These are phyloP conservation scores for Parathielavia appendiculata DNA, from an alignment of 495 filamentous ascomycete genomes.

Conservation along the genomic window DNA sequence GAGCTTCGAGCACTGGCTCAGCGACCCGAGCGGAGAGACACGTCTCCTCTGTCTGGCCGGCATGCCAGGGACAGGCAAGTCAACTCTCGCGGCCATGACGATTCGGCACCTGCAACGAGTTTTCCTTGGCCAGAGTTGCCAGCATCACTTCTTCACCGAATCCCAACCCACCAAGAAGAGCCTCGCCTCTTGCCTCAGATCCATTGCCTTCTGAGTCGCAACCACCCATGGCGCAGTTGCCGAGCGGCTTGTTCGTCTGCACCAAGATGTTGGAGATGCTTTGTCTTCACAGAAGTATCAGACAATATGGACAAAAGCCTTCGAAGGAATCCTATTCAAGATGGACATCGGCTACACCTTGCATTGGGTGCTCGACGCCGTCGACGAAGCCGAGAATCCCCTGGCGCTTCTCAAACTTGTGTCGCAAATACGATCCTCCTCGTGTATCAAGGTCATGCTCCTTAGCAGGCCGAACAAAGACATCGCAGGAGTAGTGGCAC, in stretches of 20 bases:
- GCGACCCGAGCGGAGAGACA: background rate
- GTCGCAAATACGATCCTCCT: background rate
- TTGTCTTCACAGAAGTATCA: background rate
- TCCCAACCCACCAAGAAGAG: conserved; percentile 4
- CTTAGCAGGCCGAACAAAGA: background rate
- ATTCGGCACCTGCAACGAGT: background rate
- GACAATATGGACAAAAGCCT: background rate
- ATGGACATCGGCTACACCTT: conserved; percentile 4
- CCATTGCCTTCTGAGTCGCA: conserved; percentile 1
- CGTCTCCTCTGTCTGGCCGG: background rate
- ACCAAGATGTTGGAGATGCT: conserved; percentile 1
- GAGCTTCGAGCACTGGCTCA: conserved; percentile 6
- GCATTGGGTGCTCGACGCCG: conserved; percentile 3
- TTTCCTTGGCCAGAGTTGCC: conserved; percentile 5
- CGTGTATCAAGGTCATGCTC: background rate
- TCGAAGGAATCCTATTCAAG: conserved; percentile 5
- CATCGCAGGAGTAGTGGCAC: background rate
- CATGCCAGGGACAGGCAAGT: conserved; percentile 7
- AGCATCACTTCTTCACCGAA: conserved; percentile 1
- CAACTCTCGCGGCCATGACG: background rate
- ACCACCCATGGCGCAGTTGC: background rate
- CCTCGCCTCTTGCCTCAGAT: conserved; percentile 7
- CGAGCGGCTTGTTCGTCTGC: background rate
- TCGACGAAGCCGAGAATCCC: background rate
- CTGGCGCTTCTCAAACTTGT: background rate